phyloP scores from a whole-genome alignment of 345 rosid genomes.

The Eucalyptus tenuipes region DNA sequence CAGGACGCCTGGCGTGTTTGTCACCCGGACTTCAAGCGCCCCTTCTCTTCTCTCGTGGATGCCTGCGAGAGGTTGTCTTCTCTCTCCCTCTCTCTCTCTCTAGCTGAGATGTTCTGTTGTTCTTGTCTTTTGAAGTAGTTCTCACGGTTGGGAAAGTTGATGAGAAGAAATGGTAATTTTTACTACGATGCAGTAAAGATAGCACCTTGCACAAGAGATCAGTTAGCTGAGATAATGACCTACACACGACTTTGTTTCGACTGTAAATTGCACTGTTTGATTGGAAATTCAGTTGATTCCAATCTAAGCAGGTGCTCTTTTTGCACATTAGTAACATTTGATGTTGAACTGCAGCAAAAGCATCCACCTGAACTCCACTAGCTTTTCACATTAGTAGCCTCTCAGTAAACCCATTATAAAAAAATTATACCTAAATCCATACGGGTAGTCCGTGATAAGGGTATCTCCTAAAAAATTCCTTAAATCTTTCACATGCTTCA shows the following conservation, averaged over 20 bases:
- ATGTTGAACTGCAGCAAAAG: not conserved
- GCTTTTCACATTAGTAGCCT: too few relatives aligned
- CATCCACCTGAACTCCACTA: too few relatives aligned
- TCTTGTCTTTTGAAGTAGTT: too few relatives aligned
- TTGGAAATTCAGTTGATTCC: not conserved
- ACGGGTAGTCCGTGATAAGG: too few relatives aligned
- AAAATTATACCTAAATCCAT: too few relatives aligned
- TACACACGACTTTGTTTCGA: not conserved
- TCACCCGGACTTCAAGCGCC: slow-evolving; percentile 74
- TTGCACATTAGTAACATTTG: not conserved
- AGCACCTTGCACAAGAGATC: not conserved
- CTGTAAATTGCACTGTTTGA: not conserved
- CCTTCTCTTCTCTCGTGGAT: slow-evolving; percentile 75
- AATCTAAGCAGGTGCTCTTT: not conserved
- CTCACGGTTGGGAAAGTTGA: not conserved
- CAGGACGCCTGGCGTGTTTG: slow-evolving; percentile 85
- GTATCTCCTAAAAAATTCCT: too few relatives aligned
- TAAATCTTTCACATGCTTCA: too few relatives aligned
- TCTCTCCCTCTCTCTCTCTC: too few relatives aligned
- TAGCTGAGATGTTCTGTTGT: not conserved
- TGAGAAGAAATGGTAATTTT: not conserved
- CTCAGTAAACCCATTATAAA: too few relatives aligned
- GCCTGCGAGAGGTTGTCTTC: slow-evolving; percentile 55
- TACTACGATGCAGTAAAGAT: not conserved
- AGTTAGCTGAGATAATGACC: not conserved